Evolutionary conservation across 2,329 filamentous ascomycete species (phyloP), one percentile per base, ranked within the genome.

Genomic region (Talaromyces amestolkiae): DNA sequence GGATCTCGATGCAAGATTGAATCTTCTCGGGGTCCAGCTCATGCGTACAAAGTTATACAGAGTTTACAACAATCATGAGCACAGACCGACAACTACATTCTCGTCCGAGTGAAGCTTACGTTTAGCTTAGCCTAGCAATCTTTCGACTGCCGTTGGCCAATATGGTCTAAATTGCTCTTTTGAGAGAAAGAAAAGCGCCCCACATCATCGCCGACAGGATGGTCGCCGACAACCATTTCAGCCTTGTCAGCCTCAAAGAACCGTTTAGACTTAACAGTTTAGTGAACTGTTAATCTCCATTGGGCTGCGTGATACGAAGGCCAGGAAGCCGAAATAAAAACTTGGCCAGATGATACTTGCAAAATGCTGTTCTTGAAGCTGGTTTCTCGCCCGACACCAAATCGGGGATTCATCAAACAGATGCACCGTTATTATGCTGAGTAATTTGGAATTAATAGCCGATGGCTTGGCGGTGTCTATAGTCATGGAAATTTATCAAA

Each of bases 231-330:
- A 39, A 37, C n/a, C 24, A 39, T 37, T 27, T 37, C 11, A 56
- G 31, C 53, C 17, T 35, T 37, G n/a, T 39, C 17, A 37, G 17
- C 15, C 24, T 54, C 27, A 37, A 54, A 54, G 11, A 6, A 31
- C 27, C 27, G n/a, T 35, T 37, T 35, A 22, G 31, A 22, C 51
- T 19, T 22, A 11, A 24, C 22, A 6, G 1, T 11, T 33, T 33
- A 33, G 49, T 53, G 35, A 37, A 6, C 33, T 37, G 1, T 37
- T 54, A 33, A 19, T 9, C 24, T 53, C 15, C 49, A 37, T 24
- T 56, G 53, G 53, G 53, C 33, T 56, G 33, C 22, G 11, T 37
- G n/a, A 56, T 56, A 24, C 53, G 33, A 56, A n/a, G 53, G n/a
- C 53, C 1, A 56, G 51, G 17, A 54, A 35, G 27, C 31, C 22